Base-by-base conservation (phyloP, 805 yeast genomes). In the Myxozyma neotropica region DNA sequence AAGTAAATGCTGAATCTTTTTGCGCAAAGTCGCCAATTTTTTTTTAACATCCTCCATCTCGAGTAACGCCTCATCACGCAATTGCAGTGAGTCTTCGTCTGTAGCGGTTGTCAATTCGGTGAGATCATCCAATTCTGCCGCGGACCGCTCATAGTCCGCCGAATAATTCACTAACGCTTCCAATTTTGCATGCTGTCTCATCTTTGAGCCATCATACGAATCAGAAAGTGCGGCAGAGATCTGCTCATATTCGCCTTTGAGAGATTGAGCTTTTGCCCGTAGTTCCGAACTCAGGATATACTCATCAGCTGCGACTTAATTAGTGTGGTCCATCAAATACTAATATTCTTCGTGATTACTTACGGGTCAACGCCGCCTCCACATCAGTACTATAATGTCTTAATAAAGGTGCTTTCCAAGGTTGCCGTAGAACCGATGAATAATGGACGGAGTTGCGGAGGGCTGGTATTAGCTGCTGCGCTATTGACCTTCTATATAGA, bases 1-100 rank as follows among this genome's bases (percentile, higher is more conserved):
- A 4, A 94, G 75, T 0, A 81, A 69, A 8, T 71, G 65, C 2
- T 72, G 71, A 8, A 89, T 50, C 19, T 53, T 53, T 13, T 10
- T 17, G n/a, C 38, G 33, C 19, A 49, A 27, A 4, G 12, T n/a
- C 12, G 19, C 40, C 44, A 58, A 40, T 7, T 27, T 23, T 4
- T n/a, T 24, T 33, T 40, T 44, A 29, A 53, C 31, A 13, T 57
- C 50, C 3, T 48, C 45, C 23, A 55, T 15, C 21, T 61, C 64
- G 8, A 26, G 26, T 21, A 54, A 27, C 8, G 62, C 64, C 26
- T 58, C 64, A 6, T 46, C 61, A n/a, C 55, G 55, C n/a, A 59
- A 47, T 29, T 52, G 61, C 2, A 45, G 15, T 12, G 55, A 31
- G 23, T 59, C 63, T 17, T 42, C 52, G 23, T 51, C 53, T 8